These are phyloP conservation scores for Lotmaria passim DNA, from an alignment of 208 protist species.

Conservation along the genomic window DNA sequence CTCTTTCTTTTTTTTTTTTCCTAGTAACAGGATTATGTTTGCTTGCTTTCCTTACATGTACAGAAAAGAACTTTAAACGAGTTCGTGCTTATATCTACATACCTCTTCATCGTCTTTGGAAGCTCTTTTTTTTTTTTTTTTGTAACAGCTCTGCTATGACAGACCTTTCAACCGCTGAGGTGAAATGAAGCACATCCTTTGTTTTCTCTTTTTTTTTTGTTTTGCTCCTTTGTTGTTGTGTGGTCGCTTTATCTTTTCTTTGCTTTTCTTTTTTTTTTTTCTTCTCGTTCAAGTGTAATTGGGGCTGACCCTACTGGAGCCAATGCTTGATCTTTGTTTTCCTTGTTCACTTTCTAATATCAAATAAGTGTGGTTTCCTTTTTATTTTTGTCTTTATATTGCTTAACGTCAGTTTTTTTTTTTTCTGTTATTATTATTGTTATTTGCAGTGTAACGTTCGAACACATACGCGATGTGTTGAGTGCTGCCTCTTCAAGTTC, in stretches of 20 bases:
- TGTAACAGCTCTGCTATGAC: not conserved
- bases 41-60: slow-evolving; percentile 3
- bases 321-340: not conserved
- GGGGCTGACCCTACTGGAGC: not conserved
- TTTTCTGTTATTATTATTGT: too few relatives aligned
- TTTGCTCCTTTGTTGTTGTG: not conserved
- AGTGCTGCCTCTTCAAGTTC: too few relatives aligned
- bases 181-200: not conserved
- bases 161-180: not conserved
- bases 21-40: not conserved
- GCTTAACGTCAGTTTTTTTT: not conserved
- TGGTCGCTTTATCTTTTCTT: not conserved
- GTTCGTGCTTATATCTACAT: not conserved
- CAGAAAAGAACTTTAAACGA: not conserved
- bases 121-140: not conserved
- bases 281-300: not conserved
- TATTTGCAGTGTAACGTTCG: too few relatives aligned
- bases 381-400: too few relatives aligned
- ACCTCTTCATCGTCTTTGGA: not conserved
- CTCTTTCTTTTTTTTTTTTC: not conserved
- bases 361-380: too few relatives aligned
- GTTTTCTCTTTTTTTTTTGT: not conserved
- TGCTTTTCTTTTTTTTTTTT: not conserved
- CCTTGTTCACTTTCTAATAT: not conserved
- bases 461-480: too few relatives aligned